Evolutionary conservation across 2,329 filamentous ascomycete species (phyloP).

Genomic region (Penicillium sp.): DNA sequence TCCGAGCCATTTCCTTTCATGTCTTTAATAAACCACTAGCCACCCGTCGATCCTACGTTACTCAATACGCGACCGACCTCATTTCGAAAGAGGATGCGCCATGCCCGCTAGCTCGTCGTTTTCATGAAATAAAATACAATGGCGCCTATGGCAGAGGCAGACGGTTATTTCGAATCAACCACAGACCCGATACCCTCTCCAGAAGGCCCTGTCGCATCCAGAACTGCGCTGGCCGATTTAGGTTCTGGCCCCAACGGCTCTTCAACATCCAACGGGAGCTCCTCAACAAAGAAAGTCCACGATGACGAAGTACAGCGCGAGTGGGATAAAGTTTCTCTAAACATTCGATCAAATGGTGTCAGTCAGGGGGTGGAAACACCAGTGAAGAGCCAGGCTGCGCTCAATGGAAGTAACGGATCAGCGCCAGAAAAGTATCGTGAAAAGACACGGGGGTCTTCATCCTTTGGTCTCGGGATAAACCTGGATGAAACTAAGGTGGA

Average conservation of each 20-base stretch:
- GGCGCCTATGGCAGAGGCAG: conserved; percentile 4
- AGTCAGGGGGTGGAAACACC: neutral
- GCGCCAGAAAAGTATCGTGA: neutral
- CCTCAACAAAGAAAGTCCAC: neutral
- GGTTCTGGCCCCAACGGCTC: conserved; percentile 12
- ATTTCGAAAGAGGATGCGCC: conserved; percentile 3
- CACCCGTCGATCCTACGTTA: neutral
- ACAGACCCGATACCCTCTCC: neutral
- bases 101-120: neutral
- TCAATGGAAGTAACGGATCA: neutral
- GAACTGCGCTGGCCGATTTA: conserved; percentile 11
- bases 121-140: conserved; percentile 7
- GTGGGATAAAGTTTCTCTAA: conserved; percentile 8
- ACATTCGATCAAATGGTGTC: neutral
- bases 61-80: neutral
- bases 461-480: conserved; percentile 9
- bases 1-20: neutral
- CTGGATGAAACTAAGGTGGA: conserved; percentile 1
- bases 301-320: conserved; percentile 11
- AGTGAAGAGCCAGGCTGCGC: neutral
- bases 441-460: neutral
- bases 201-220: neutral
- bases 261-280: neutral
- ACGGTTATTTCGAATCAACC: neutral
- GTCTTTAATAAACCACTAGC: neutral